Conservation (phyloP, 1,284 basidiomycete genomes). For the Microbotryomycetes sp. region DNA sequence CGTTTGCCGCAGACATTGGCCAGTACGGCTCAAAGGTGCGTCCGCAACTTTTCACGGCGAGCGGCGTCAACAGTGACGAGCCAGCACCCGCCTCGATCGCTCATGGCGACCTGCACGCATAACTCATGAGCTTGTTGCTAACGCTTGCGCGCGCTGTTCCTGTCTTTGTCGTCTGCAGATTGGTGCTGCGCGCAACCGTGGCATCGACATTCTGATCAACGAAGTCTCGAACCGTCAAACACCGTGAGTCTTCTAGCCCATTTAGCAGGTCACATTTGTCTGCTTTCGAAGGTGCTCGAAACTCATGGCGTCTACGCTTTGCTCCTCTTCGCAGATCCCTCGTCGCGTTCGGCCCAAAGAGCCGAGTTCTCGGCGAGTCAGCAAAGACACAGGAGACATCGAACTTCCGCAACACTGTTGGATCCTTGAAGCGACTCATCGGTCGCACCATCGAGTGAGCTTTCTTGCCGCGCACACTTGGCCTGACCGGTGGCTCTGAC, state of each 20-base stretch:
- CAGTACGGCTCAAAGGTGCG: slow-evolving; percentile 34
- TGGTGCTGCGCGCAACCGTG: slow-evolving; percentile 37
- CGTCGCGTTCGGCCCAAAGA: slow-evolving; percentile 80
- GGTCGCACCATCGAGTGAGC: slow-evolving; percentile 55
- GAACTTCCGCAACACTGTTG: slow-evolving; percentile 92
- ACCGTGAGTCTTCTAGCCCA: slow-evolving; percentile 54
- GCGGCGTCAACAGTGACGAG: neutral
- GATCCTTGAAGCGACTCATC: slow-evolving; percentile 77
- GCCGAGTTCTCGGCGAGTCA: slow-evolving; percentile 79
- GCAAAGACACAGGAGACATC: slow-evolving; percentile 97
- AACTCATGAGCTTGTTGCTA: neutral
- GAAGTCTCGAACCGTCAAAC: slow-evolving; percentile 92
- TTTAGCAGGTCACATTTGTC: neutral
- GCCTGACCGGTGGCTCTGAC: neutral
- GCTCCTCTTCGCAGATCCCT: slow-evolving; percentile 57
- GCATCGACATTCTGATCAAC: slow-evolving; percentile 50
- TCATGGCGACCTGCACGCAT: neutral
- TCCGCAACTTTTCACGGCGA: neutral
- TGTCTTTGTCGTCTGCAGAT: slow-evolving; percentile 15
- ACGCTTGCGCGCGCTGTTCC: neutral
- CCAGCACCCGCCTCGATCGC: neutral
- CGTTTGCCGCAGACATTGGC: slow-evolving; percentile 29
- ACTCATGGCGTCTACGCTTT: neutral
- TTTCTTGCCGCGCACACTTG: slow-evolving; percentile 51
- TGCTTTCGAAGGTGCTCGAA: neutral